Conservation (phyloP, 2,329 filamentous ascomycete species). For the Verticillium dahliae region DNA sequence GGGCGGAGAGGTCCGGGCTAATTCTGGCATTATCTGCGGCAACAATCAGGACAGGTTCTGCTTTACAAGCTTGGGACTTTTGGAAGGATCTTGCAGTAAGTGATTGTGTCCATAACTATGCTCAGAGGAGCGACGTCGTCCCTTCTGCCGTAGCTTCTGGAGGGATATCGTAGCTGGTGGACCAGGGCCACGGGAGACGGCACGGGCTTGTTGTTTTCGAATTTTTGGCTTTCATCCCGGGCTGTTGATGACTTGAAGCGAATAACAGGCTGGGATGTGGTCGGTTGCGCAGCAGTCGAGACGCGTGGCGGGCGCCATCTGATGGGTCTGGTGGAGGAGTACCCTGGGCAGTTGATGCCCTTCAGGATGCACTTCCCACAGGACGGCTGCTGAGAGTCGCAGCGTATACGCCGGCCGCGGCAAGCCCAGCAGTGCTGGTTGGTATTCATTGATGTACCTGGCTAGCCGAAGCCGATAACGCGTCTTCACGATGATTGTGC, state of each 20-base stretch:
- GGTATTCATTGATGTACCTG: not conserved
- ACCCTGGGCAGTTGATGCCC: not conserved
- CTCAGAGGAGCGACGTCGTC: not conserved
- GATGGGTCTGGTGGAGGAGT: not conserved
- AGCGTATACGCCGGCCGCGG: not conserved
- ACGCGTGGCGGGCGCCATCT: not conserved
- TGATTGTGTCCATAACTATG: constrained; percentile 1
- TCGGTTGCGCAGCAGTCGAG: not conserved
- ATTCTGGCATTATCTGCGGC: not conserved
- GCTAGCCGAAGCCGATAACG: not conserved
- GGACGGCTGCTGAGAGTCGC: not conserved
- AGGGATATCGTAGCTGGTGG: not conserved
- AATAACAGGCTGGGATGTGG: not conserved
- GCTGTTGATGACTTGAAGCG: not conserved
- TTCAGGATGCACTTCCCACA: not conserved
- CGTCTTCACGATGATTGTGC: not conserved
- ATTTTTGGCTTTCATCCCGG: not conserved
- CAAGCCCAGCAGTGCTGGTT: not conserved
- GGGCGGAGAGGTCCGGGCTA: not conserved
- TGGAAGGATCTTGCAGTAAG: not conserved
- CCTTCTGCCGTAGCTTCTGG: not conserved
- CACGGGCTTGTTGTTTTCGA: not conserved
- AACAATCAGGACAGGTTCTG: not conserved
- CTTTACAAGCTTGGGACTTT: too few species aligned
- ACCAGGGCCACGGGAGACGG: not conserved